A percentile compares a stretch with the other conserved stretches of the same genome.
Evolutionary conservation across 1,139 yeast species (phyloP).

Genomic region (Candida freyschussii): DNA sequence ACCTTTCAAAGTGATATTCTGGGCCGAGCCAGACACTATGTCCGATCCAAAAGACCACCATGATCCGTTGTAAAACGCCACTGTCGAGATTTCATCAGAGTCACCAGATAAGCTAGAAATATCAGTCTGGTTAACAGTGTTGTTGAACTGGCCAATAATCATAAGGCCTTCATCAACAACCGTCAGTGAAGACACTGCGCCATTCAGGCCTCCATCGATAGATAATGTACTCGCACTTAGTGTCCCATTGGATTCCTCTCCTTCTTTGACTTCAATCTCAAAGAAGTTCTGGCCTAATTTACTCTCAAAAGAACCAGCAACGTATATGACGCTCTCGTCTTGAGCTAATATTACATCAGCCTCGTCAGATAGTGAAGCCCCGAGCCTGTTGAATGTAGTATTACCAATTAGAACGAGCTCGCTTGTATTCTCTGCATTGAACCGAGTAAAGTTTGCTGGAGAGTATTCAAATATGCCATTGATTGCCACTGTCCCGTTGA

Average conservation of each 20-base stretch:
- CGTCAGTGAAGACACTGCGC: slow-evolving; percentile 30
- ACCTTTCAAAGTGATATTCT: slow-evolving; percentile 27
- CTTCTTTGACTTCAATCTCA: slow-evolving; percentile 22
- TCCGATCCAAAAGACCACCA: slow-evolving; percentile 24
- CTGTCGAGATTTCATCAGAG: slow-evolving; percentile 9
- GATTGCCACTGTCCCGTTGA: slow-evolving; percentile 35
- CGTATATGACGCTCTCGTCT: slow-evolving; percentile 30
- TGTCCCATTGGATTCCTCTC: slow-evolving; percentile 5
- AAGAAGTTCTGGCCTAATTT: slow-evolving; percentile 33
- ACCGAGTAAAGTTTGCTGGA: slow-evolving; percentile 55
- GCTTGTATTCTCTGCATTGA: slow-evolving; percentile 30
- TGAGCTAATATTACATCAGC: slow-evolving; percentile 38
- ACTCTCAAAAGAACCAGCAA: slow-evolving; percentile 50
- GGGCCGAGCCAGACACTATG: slow-evolving; percentile 8
- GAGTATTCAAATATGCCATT: slow-evolving; percentile 85
- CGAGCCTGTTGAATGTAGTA: slow-evolving; percentile 62
- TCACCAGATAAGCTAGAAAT: slow-evolving; percentile 7
- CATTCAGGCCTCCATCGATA: slow-evolving; percentile 37
- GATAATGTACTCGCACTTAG: slow-evolving; percentile 17
- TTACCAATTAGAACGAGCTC: slow-evolving; percentile 52
- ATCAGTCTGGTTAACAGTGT: slow-evolving; percentile 26
- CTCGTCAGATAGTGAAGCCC: slow-evolving; percentile 41
- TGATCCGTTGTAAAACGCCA: slow-evolving; percentile 30
- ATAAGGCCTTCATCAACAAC: slow-evolving; percentile 28
- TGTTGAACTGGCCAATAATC: slow-evolving; percentile 35